phyloP scores from a whole-genome alignment of 306 rosid genomes.

The Quercus ilex region DNA sequence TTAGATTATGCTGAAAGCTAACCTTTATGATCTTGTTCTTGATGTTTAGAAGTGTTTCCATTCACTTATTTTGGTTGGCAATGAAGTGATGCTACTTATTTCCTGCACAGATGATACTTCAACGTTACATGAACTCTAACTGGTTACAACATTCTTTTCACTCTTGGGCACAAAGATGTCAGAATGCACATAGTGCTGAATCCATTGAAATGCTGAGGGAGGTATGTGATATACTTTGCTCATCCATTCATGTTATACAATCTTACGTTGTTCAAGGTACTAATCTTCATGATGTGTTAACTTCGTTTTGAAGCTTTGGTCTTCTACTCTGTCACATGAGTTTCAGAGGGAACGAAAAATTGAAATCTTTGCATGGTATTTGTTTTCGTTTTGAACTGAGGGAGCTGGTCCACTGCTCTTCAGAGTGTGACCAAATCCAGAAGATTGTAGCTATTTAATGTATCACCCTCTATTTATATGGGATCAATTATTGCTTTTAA shows the following conservation, averaged over 20 bases:
- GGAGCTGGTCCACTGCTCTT: slow-evolving; percentile 8
- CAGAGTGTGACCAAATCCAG: neutral
- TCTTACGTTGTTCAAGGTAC: slow-evolving; percentile 8
- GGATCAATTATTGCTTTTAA: neutral
- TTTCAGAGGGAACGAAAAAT: neutral
- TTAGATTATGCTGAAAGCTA: neutral
- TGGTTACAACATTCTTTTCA: slow-evolving; percentile 67
- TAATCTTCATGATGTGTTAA: neutral
- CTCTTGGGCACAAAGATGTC: slow-evolving; percentile 76
- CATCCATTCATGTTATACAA: slow-evolving; percentile 12
- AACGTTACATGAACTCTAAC: slow-evolving; percentile 53
- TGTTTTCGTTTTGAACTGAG: slow-evolving; percentile 8
- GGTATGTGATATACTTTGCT: slow-evolving; percentile 50
- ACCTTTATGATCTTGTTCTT: slow-evolving; percentile 3
- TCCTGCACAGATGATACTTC: slow-evolving; percentile 68
- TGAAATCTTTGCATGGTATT: neutral
- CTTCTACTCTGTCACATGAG: neutral
- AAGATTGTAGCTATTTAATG: slow-evolving; percentile 10
- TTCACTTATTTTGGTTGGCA: slow-evolving; percentile 14
- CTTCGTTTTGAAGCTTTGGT: neutral
- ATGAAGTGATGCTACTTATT: slow-evolving; percentile 14
- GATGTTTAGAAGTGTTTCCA: neutral
- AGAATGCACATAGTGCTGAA: slow-evolving; percentile 75
- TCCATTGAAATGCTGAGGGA: slow-evolving; percentile 79
- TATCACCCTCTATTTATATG: neutral